Conservation (phyloP, 805 yeast species). For the Priceomyces carsonii region DNA sequence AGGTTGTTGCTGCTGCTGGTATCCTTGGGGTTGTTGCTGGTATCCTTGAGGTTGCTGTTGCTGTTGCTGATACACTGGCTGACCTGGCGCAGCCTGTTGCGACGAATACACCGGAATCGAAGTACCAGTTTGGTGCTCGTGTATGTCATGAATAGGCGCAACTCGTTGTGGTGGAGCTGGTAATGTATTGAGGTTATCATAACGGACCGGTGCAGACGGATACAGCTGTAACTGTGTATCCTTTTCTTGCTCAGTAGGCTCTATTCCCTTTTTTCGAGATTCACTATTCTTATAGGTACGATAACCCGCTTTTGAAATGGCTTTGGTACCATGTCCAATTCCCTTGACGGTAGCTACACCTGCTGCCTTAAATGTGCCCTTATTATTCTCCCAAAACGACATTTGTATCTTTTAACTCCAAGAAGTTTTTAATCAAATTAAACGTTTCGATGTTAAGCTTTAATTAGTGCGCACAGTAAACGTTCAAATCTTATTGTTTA, state of each 20-base stretch:
- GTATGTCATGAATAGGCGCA: conserved; percentile 28
- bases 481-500: too few species aligned
- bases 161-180: conserved; percentile 49
- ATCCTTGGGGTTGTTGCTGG: conserved; percentile 13
- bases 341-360: conserved; percentile 51
- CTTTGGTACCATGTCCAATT: conserved; percentile 50
- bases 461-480: too few species aligned
- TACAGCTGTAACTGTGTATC: conserved; percentile 9
- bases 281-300: conserved; percentile 48
- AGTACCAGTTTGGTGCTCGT: conserved; percentile 13
- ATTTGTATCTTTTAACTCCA: too few species aligned
- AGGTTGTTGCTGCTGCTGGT: conserved; percentile 9
- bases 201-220: conserved; percentile 17
- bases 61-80: conserved; percentile 8
- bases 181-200: conserved; percentile 30
- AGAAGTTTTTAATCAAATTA: too few species aligned
- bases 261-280: conserved; percentile 23
- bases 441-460: too few species aligned
- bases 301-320: conserved; percentile 52
- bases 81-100: too few species aligned
- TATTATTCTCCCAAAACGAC: conserved; percentile 45
- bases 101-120: conserved; percentile 11
- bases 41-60: conserved; percentile 10
- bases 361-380: conserved; percentile 50
- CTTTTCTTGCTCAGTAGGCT: conserved; percentile 8